Conservation (phyloP, 2,329 filamentous ascomycete genomes). For the Fusarium papillatum region DNA sequence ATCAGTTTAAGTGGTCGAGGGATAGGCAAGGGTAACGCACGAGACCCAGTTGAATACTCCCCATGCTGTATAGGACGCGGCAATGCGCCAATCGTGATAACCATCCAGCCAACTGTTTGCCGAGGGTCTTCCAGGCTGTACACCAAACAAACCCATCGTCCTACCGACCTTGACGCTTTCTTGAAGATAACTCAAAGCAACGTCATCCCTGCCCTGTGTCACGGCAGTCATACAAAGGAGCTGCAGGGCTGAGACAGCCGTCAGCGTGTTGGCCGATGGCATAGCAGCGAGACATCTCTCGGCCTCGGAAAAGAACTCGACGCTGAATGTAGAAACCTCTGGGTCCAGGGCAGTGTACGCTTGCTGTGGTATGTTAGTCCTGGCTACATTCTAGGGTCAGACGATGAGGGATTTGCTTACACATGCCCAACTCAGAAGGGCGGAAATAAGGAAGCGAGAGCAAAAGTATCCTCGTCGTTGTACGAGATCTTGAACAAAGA, state of each 20-base stretch:
- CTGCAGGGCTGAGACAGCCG: slow-evolving; percentile 5
- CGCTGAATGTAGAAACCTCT: not conserved
- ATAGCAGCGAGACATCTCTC: not conserved
- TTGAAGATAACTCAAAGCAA: not conserved
- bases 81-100: slow-evolving; percentile 1
- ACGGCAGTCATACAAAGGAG: not conserved
- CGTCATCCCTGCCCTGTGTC: not conserved
- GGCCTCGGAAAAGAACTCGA: not conserved
- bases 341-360: not conserved
- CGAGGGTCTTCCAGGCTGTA: not conserved
- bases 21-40: too few species aligned
- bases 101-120: not conserved
- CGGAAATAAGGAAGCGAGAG: slow-evolving; percentile 51
- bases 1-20: too few species aligned
- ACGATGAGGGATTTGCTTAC: not conserved
- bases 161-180: not conserved
- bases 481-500: slow-evolving; percentile 51
- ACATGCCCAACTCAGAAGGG: slow-evolving; percentile 23
- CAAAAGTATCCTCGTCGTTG: slow-evolving; percentile 42
- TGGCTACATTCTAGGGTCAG: not conserved
- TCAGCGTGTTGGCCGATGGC: slow-evolving; percentile 2
- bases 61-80: slow-evolving; percentile 47
- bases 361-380: not conserved
- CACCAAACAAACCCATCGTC: not conserved
- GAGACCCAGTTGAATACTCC: slow-evolving; percentile 41